Evolutionary conservation across 345 rosid species (phyloP).

Genomic region (Camelina hispida): DNA sequence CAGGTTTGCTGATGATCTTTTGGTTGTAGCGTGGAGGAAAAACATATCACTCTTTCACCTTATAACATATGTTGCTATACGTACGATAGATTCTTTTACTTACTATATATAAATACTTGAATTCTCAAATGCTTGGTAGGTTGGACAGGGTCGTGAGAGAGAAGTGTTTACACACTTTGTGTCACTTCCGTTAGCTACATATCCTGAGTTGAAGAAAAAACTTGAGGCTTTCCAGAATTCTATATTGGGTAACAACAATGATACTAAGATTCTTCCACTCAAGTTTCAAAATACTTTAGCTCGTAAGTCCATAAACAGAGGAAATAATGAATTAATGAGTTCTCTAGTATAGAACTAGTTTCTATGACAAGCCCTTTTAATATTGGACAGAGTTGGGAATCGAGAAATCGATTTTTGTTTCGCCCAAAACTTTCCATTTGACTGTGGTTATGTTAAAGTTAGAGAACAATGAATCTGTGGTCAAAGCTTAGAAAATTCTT

Average conservation of each 20-base stretch:
- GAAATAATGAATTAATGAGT: background rate
- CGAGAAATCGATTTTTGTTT: conserved; percentile 74
- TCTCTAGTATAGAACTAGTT: background rate
- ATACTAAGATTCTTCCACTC: conserved; percentile 8
- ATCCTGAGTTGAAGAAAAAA: conserved; percentile 71
- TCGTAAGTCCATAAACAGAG: conserved; percentile 49
- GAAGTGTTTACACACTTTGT: conserved; percentile 81
- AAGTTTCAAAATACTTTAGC: conserved; percentile 39
- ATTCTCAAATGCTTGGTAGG: conserved; percentile 44
- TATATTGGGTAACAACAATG: conserved; percentile 48
- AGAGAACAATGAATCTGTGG: conserved; percentile 73
- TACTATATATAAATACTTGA: background rate
- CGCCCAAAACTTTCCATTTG: conserved; percentile 77
- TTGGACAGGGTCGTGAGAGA: conserved; percentile 54
- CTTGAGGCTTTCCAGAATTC: conserved; percentile 63
- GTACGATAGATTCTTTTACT: background rate
- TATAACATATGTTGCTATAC: background rate
- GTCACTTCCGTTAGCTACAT: conserved; percentile 84
- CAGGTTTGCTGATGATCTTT: conserved; percentile 32
- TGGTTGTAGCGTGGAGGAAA: background rate
- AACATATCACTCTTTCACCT: background rate
- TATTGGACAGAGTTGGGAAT: conserved; percentile 64
- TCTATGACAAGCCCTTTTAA: conserved; percentile 7
- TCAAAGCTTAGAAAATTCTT: conserved; percentile 66
- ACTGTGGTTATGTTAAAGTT: conserved; percentile 91